phyloP scores from a whole-genome alignment of 75 land plant genomes.

The Gnetum montanum region DNA sequence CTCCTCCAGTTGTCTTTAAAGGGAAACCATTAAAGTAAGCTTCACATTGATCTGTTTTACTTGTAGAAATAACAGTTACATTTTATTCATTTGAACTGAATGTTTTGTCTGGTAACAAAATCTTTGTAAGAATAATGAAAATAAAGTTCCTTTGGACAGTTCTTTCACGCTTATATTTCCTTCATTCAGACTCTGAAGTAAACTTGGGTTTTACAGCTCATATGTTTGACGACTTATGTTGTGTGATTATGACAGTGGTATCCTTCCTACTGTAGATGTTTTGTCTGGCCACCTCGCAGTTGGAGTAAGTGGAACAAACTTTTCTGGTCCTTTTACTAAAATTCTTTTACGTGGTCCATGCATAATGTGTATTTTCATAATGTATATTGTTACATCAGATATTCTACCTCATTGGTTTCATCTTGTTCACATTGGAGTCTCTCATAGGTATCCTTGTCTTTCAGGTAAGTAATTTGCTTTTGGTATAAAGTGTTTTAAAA shows the following conservation, averaged over 20 bases:
- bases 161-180: no score
- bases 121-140: neutral
- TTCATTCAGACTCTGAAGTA: no score
- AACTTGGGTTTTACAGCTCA: no score
- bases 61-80: neutral
- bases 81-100: neutral
- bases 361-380: neutral
- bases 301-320: constrained; percentile 59
- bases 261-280: constrained; percentile 48
- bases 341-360: no score
- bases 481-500: neutral
- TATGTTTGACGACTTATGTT: no score
- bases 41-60: neutral
- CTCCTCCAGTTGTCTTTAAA: constrained; percentile 85
- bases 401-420: constrained; percentile 48
- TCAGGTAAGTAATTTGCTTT: constrained; percentile 22
- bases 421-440: constrained; percentile 31
- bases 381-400: constrained; percentile 22
- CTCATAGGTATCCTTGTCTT: constrained; percentile 52
- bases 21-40: constrained; percentile 87
- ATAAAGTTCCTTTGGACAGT: no score
- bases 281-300: constrained; percentile 32
- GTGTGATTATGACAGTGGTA: constrained; percentile 55
- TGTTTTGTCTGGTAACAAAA: neutral
- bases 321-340: neutral